Base-by-base conservation (phyloP, 768 basidiomycete species). In the Leccinum pellstonianum region DNA sequence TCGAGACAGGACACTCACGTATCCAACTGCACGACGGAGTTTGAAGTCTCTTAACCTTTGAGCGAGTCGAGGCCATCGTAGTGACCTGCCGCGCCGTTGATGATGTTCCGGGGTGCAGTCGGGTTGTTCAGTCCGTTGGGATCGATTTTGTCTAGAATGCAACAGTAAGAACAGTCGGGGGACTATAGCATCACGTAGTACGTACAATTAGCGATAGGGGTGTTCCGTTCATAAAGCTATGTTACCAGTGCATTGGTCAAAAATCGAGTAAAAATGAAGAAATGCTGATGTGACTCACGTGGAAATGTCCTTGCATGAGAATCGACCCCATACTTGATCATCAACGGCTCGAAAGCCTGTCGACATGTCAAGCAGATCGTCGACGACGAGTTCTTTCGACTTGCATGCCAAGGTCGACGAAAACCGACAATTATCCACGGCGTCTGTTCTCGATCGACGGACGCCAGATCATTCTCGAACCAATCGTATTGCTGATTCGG, bases 311-410 rank as follows among this genome's bases (percentile, higher is more conserved):
- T 29, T 72, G 68, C 70, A 71, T 66, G 54, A 17, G 68, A 56
- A 33, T 69, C 68, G 25, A 71, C 68, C 35, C 64, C 70, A n/a
- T 71, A 71, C 62, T 70, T 71, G 50, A 72, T n/a, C 62, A 71
- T 70, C 62, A 71, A 29, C 25, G 70, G 70, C 49, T 71, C 70
- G 43, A 71, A 71, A 10, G 70, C 70, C 23, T 70, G 37, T 33
- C 68, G 70, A 47, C 70, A 71, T 0, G 52, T 5, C 59, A 56
- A 19, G 56, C 70, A 71, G 10, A 56, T 50, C 3, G 56, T 12
- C 3, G 15, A 15, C 5, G 64, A 64, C 35, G 5, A 1, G 38
- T 62, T 66, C 54, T 59, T 10, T 19, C 48, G 29, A 1, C 46
- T 64, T 4, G 70, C 23, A 37, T 71, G 68, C 70, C 70, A 71